phyloP scores from a whole-genome alignment of 2,329 filamentous ascomycete species.

The Sporothrix brunneoviolacea region DNA sequence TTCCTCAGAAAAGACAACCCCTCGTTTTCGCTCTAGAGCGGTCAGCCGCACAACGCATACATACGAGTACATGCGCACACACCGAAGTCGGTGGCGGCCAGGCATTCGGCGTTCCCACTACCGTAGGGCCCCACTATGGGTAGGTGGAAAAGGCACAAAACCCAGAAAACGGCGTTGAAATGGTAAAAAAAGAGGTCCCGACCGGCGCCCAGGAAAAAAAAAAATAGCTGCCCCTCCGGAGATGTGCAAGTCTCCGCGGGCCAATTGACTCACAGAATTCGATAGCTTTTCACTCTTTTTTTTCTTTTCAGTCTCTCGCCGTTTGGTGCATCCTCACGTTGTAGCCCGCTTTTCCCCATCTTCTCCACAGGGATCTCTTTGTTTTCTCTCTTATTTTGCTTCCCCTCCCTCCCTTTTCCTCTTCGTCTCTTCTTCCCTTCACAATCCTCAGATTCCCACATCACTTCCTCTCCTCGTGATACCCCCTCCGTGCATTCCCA shows the following conservation, averaged over 20 bases:
- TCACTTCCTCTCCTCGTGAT: constrained; percentile 22
- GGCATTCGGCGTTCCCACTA: background rate
- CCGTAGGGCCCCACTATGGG: constrained; percentile 2
- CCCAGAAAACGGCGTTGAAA: background rate
- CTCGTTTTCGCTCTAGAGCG: too few relatives aligned
- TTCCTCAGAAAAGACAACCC: too few relatives aligned
- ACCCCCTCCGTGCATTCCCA: constrained; percentile 14
- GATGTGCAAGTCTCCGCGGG: constrained; percentile 17
- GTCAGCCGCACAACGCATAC: too few relatives aligned
- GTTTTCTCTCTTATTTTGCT: constrained; percentile 7
- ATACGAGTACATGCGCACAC: too few relatives aligned
- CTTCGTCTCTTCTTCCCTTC: background rate
- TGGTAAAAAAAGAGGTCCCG: background rate
- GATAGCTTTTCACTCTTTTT: constrained; percentile 9
- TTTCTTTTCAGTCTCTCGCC: background rate
- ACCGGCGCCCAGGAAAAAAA: background rate
- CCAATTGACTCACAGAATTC: constrained; percentile 12
- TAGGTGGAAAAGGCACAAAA: constrained; percentile 4
- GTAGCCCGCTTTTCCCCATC: constrained; percentile 5
- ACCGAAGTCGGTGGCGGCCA: constrained; percentile 6
- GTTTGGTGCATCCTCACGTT: background rate
- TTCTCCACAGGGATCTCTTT: constrained; percentile 6
- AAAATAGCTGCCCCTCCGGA: constrained; percentile 11
- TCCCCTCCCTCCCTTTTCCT: background rate
- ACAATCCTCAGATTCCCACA: background rate